Conservation (phyloP, 1,284 basidiomycete species). For the Cutaneotrichosporon dermatis region DNA sequence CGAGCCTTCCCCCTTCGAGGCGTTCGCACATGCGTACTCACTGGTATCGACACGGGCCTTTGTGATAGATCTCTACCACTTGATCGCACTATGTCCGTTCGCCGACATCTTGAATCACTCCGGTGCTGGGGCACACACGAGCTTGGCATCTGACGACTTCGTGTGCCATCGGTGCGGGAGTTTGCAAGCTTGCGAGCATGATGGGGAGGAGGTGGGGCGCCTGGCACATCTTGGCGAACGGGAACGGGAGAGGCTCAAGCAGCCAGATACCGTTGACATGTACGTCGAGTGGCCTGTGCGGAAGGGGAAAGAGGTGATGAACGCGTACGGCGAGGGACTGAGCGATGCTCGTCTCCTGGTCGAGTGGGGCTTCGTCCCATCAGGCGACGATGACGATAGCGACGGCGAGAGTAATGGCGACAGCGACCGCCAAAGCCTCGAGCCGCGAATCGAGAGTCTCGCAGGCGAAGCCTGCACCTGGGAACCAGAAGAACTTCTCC, state of each 20-base stretch:
- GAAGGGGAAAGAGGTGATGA: constrained; percentile 66
- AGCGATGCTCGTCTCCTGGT: constrained; percentile 64
- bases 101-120: constrained; percentile 86
- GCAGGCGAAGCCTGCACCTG: constrained; percentile 33
- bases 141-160: constrained; percentile 66
- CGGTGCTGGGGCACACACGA: constrained; percentile 22
- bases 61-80: constrained; percentile 77
- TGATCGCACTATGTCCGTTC: constrained; percentile 79
- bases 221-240: constrained; percentile 27
- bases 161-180: constrained; percentile 79
- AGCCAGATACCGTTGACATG: constrained; percentile 43
- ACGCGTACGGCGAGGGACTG: constrained; percentile 71
- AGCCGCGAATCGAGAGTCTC: neutral
- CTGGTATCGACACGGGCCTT: constrained; percentile 84
- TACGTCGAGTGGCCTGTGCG: constrained; percentile 29
- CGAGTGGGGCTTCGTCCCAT: constrained; percentile 67
- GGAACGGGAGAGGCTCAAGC: constrained; percentile 12
- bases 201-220: constrained; percentile 46
- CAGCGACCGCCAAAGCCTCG: too few species aligned
- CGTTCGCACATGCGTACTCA: constrained; percentile 67
- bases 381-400: too few species aligned
- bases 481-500: constrained; percentile 24
- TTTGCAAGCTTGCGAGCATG: constrained; percentile 67
- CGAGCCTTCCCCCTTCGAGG: constrained; percentile 48
- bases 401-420: too few species aligned